phyloP scores from a whole-genome alignment of 306 rosid species.

The Dalbergia cultrata region DNA sequence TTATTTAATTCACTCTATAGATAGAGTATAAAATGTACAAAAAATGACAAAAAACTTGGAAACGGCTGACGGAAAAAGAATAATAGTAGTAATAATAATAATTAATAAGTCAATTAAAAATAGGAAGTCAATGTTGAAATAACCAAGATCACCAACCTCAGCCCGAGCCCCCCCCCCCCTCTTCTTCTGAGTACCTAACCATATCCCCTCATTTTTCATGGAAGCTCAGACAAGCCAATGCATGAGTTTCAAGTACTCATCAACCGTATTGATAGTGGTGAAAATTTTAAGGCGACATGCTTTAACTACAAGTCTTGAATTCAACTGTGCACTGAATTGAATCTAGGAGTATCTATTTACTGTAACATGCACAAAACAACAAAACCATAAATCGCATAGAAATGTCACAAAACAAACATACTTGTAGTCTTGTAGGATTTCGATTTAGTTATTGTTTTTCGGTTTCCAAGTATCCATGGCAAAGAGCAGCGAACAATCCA shows the following conservation, averaged over 20 bases:
- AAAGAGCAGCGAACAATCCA: too few relatives aligned
- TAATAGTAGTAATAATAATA: too few relatives aligned
- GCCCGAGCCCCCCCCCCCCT: background rate
- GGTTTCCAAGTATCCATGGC: too few relatives aligned
- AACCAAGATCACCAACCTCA: constrained; percentile 1
- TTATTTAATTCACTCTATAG: too few relatives aligned
- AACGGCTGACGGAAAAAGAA: background rate
- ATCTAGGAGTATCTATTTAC: background rate
- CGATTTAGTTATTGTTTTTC: too few relatives aligned
- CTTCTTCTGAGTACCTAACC: background rate
- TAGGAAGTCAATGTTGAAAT: constrained; percentile 1
- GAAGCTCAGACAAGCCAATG: constrained; percentile 25
- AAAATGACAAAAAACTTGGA: constrained; percentile 8
- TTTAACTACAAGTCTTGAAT: constrained; percentile 3
- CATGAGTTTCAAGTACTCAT: constrained; percentile 3
- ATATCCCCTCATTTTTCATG: background rate
- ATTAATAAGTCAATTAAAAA: too few relatives aligned
- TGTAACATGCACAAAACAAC: constrained; percentile 30
- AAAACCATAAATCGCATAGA: constrained; percentile 15
- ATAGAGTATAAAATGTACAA: too few relatives aligned
- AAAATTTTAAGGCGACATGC: constrained; percentile 21
- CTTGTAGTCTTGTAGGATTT: too few relatives aligned
- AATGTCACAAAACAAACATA: background rate
- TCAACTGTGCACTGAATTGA: background rate
- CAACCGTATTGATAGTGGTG: constrained; percentile 1